phyloP scores from a whole-genome alignment of 2,329 filamentous ascomycete genomes.

The Fusarium sp. region DNA sequence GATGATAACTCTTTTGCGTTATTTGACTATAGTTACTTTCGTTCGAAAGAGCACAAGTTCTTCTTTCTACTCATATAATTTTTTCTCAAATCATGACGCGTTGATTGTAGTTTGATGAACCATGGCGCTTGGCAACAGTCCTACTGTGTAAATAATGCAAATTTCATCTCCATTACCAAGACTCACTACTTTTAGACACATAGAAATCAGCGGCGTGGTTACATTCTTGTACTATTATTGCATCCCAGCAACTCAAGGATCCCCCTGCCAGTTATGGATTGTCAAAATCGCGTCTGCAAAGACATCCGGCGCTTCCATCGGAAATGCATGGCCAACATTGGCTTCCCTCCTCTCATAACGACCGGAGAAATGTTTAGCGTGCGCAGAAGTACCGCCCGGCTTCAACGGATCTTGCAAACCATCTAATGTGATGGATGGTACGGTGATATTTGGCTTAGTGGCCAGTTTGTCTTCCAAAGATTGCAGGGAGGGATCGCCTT shows the following conservation, averaged over 20 bases:
- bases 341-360: not conserved
- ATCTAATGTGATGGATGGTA: not conserved
- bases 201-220: too few relatives aligned
- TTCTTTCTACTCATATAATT: too few relatives aligned
- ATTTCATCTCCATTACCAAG: too few relatives aligned
- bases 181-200: too few relatives aligned
- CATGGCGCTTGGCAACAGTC: too few relatives aligned
- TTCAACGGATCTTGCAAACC: not conserved
- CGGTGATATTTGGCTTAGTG: not conserved
- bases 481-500: not conserved
- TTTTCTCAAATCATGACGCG: too few relatives aligned
- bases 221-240: too few relatives aligned
- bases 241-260: not conserved
- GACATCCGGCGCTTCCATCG: not conserved
- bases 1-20: too few relatives aligned
- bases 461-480: not conserved
- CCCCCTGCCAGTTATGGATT: not conserved
- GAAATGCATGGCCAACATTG: not conserved
- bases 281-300: not conserved
- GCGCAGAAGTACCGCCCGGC: not conserved
- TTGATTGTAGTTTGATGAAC: too few relatives aligned
- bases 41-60: too few relatives aligned
- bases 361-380: not conserved
- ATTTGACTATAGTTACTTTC: too few relatives aligned
- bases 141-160: too few relatives aligned